phyloP scores from a whole-genome alignment of 2,329 filamentous ascomycete species.

The Trichothecium sympodiale region DNA sequence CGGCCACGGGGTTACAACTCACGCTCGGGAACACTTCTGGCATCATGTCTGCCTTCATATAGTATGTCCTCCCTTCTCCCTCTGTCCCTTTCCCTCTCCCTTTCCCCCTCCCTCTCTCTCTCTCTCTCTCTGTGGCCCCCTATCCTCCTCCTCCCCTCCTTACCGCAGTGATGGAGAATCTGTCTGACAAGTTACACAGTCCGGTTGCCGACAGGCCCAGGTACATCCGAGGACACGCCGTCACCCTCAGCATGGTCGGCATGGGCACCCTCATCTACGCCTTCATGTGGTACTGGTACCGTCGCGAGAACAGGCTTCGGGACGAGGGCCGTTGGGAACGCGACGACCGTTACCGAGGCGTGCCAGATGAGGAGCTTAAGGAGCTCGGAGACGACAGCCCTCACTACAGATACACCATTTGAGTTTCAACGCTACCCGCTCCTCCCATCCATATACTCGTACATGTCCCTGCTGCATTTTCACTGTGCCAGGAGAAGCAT shows the following conservation, averaged over 20 bases:
- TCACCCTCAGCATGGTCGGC: conserved; percentile 47
- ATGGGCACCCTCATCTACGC: conserved; percentile 41
- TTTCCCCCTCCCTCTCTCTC: background rate
- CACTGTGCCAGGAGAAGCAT: no score
- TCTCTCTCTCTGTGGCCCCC: background rate
- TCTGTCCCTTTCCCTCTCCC: background rate
- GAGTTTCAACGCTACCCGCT: conserved; percentile 3
- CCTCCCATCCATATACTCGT: background rate
- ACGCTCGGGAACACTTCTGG: conserved; percentile 60
- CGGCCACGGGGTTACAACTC: conserved; percentile 59
- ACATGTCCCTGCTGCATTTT: no score
- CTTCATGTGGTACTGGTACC: conserved; percentile 43
- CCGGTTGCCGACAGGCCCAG: conserved; percentile 37
- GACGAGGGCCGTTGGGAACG: conserved; percentile 20
- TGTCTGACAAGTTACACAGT: conserved; percentile 19
- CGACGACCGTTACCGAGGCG: conserved; percentile 23
- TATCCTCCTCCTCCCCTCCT: background rate
- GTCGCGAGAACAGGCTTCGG: conserved; percentile 32
- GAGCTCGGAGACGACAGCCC: conserved; percentile 43
- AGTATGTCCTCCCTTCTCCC: conserved; percentile 17
- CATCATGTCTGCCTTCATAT: conserved; percentile 63
- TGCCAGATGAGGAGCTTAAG: conserved; percentile 35
- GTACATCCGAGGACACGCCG: conserved; percentile 51
- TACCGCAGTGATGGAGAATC: no score
- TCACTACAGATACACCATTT: conserved; percentile 33